Conservation (phyloP, 1,284 basidiomycete species). For the Tilletiopsis washingtonensis region DNA sequence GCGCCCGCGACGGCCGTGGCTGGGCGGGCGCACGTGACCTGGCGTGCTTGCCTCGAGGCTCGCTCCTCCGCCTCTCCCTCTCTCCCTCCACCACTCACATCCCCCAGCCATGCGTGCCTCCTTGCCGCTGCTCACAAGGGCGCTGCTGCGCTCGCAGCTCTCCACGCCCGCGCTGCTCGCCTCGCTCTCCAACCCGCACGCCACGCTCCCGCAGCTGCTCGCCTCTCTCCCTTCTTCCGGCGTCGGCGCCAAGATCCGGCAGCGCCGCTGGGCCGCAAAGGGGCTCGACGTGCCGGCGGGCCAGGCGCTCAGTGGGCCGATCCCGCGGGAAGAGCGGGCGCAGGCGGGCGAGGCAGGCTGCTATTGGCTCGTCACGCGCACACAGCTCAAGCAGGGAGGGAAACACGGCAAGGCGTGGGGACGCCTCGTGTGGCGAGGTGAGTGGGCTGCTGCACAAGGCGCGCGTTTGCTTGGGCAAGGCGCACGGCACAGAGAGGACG, state of each 20-base stretch:
- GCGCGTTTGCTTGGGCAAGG: too few species aligned
- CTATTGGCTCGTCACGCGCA: constrained; percentile 30
- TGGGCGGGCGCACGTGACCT: too few species aligned
- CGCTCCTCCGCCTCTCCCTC: too few species aligned
- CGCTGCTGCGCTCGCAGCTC: too few species aligned
- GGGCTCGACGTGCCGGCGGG: constrained; percentile 13
- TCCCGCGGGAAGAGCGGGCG: constrained; percentile 1
- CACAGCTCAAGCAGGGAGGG: constrained; percentile 23
- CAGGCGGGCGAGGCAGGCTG: constrained; percentile 15
- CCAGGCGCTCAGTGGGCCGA: neutral
- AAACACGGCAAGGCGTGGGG: constrained; percentile 35
- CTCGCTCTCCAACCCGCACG: too few species aligned
- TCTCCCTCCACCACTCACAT: too few species aligned
- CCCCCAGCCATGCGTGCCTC: too few species aligned
- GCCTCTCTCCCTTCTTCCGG: constrained; percentile 23
- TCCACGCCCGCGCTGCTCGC: too few species aligned
- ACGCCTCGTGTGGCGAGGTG: constrained; percentile 28
- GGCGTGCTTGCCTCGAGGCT: too few species aligned
- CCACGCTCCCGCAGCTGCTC: constrained; percentile 27
- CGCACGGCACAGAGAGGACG: too few species aligned
- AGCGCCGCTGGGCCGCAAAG: constrained; percentile 22
- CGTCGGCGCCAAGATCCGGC: constrained; percentile 16
- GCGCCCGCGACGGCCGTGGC: too few species aligned
- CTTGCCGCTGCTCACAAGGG: too few species aligned
- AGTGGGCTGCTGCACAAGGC: constrained; percentile 7